These are phyloP conservation scores for Rheum nobile DNA, from an alignment of 148 eudicot species.

Conservation along the genomic window DNA sequence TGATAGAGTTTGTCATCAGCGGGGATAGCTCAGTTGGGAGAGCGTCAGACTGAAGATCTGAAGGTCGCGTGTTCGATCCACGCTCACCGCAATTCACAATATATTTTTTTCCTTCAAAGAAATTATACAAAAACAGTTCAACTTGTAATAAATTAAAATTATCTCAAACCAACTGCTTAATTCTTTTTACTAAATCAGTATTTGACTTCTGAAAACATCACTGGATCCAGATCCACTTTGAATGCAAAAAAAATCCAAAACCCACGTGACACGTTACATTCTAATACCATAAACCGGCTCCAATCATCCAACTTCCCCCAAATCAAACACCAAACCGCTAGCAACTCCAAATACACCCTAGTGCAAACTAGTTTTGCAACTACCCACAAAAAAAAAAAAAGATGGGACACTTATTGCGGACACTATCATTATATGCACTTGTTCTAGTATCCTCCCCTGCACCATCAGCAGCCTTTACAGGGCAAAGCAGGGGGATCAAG, in stretches of 20 bases:
- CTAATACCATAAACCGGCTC: background rate
- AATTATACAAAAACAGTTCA: background rate
- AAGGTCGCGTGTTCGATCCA: conserved; percentile 97
- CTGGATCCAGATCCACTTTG: background rate
- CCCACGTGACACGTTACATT: background rate
- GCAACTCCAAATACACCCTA: background rate
- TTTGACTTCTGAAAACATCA: background rate
- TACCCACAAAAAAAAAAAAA: background rate
- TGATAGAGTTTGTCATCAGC: background rate
- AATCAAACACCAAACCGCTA: background rate
- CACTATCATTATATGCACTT: background rate
- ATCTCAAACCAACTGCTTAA: background rate
- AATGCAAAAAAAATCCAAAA: background rate
- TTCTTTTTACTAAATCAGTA: background rate
- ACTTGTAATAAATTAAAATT: background rate
- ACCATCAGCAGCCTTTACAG: background rate
- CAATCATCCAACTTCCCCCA: background rate
- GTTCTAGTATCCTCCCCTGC: background rate
- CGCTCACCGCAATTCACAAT: conserved; percentile 62
- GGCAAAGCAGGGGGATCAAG: background rate
- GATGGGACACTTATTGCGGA: background rate
- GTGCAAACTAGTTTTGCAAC: background rate
- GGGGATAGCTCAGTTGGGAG: conserved; percentile 33
- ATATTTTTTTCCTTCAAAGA: background rate
- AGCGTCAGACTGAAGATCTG: conserved; percentile 50